These are phyloP conservation scores for Ampelomyces quisqualis DNA, from an alignment of 2,329 filamentous ascomycete genomes.

Conservation along the genomic window DNA sequence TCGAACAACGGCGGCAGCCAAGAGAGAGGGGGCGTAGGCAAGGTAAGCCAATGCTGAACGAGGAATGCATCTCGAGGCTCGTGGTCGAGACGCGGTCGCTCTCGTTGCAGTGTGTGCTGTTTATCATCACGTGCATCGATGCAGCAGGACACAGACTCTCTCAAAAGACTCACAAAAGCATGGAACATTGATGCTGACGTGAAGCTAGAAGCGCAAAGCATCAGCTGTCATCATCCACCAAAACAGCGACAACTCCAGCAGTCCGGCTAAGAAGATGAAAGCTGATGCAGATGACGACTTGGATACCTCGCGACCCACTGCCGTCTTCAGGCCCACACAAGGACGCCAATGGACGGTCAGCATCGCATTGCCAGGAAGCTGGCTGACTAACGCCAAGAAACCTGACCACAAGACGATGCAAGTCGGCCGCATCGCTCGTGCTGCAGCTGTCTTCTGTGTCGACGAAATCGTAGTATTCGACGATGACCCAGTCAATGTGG, in stretches of 20 bases:
- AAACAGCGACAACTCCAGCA: constrained; percentile 1
- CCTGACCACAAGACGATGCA: constrained; percentile 74
- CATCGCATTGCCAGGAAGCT: constrained; percentile 74
- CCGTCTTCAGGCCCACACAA: constrained; percentile 64
- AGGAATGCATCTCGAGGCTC: neutral
- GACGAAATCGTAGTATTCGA: constrained; percentile 84
- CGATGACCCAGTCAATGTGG: constrained; percentile 56
- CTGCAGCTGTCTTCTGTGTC: constrained; percentile 77
- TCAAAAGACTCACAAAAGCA: too few species aligned
- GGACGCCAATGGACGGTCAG: constrained; percentile 73
- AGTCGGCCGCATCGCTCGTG: constrained; percentile 75
- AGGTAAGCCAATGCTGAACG: constrained; percentile 8
- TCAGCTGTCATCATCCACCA: constrained; percentile 20
- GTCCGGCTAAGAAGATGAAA: constrained; percentile 21
- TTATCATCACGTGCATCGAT: too few species aligned
- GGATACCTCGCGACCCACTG: constrained; percentile 67
- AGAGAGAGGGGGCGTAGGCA: constrained; percentile 8
- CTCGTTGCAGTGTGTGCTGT: too few species aligned
- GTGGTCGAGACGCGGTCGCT: too few species aligned
- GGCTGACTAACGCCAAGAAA: constrained; percentile 63
- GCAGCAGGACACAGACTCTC: too few species aligned
- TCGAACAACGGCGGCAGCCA: constrained; percentile 8
- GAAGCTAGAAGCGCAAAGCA: constrained; percentile 26
- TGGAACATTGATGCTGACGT: neutral
- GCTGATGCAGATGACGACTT: constrained; percentile 18